Conservation (phyloP, 1,284 basidiomycete genomes). For the Rhodotorula sp. region DNA sequence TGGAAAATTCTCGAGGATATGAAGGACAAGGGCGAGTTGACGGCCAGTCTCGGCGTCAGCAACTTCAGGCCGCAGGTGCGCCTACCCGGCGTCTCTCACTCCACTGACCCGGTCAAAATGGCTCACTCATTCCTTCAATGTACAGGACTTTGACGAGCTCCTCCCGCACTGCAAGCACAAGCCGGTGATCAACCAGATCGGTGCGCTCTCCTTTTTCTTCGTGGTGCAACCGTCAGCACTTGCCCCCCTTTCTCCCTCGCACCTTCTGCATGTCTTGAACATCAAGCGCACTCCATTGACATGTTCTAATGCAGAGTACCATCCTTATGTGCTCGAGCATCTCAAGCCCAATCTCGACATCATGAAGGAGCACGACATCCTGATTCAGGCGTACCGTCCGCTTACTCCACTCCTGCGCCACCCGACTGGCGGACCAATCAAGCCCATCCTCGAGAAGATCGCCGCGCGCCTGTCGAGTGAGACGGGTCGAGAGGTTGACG, state of each 20-base stretch:
- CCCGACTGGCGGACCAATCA: constrained; percentile 61
- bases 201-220: neutral
- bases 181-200: constrained; percentile 42
- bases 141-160: constrained; percentile 40
- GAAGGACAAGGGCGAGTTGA: constrained; percentile 44
- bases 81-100: too few relatives aligned
- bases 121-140: too few relatives aligned
- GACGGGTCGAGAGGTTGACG: constrained; percentile 55
- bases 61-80: constrained; percentile 42
- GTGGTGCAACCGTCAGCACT: neutral
- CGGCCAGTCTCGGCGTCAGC: constrained; percentile 40
- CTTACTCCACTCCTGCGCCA: constrained; percentile 51
- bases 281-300: too few relatives aligned
- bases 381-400: constrained; percentile 60
- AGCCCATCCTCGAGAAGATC: constrained; percentile 58
- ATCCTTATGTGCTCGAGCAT: constrained; percentile 44
- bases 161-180: constrained; percentile 39
- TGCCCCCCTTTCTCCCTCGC: too few relatives aligned
- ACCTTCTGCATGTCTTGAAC: too few relatives aligned
- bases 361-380: constrained; percentile 42
- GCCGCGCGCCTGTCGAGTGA: constrained; percentile 51
- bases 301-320: constrained; percentile 31
- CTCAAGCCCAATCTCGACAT: constrained; percentile 40
- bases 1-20: constrained; percentile 45
- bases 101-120: too few relatives aligned